Conservation (phyloP, 106 monocot genomes). For the Apostasia ramifera region DNA sequence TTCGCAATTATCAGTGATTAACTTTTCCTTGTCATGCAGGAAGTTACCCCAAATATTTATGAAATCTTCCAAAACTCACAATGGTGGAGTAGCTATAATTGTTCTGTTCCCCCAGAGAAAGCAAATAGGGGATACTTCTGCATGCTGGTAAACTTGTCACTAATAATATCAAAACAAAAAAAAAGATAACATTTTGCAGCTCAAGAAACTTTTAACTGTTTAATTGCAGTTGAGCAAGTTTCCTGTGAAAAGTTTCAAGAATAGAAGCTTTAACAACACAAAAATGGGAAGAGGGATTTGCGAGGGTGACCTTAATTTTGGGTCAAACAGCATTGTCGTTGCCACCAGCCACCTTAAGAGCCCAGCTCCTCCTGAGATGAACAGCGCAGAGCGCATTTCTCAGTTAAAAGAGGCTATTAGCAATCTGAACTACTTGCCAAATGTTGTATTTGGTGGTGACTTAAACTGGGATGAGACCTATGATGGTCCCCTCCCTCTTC, state of each 20-base stretch:
- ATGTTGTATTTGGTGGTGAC: slow-evolving; percentile 41
- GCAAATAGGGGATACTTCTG: slow-evolving; percentile 33
- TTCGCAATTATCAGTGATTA: not conserved
- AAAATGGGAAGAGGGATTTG: slow-evolving; percentile 14
- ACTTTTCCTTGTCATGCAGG: slow-evolving; percentile 19
- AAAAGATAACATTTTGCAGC: not conserved
- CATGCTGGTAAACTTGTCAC: slow-evolving; percentile 25
- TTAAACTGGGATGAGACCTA: slow-evolving; percentile 36
- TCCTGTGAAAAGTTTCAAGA: slow-evolving; percentile 5
- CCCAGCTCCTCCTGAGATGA: not conserved
- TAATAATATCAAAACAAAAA: not conserved
- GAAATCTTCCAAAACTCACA: slow-evolving; percentile 16
- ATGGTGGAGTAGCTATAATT: slow-evolving; percentile 36
- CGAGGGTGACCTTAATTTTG: not conserved
- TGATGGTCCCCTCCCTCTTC: slow-evolving; percentile 22
- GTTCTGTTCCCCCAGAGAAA: slow-evolving; percentile 19
- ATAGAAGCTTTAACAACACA: slow-evolving; percentile 6
- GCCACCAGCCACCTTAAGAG: slow-evolving; percentile 34
- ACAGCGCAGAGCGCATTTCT: not conserved
- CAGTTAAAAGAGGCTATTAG: slow-evolving; percentile 16
- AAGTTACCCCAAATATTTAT: slow-evolving; percentile 40
- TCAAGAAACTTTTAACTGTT: not conserved
- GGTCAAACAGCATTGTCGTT: slow-evolving; percentile 3
- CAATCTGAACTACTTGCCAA: not conserved
- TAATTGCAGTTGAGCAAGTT: slow-evolving; percentile 23